phyloP scores from a whole-genome alignment of 2,329 filamentous ascomycete genomes.

The Colletotrichum sp. region DNA sequence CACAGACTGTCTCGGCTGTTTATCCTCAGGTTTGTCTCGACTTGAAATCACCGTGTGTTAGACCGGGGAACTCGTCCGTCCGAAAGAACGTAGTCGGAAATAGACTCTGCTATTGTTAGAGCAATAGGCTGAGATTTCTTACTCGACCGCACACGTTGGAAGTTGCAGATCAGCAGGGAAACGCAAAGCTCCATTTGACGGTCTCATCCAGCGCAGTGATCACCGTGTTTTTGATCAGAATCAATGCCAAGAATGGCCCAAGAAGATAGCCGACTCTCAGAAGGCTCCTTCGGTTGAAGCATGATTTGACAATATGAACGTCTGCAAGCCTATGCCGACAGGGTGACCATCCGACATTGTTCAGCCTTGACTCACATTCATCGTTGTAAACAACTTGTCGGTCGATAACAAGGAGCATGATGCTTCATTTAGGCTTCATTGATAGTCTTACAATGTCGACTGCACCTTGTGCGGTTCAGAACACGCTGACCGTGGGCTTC shows the following conservation, averaged over 20 bases:
- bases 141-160: neutral
- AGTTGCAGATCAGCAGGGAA: neutral
- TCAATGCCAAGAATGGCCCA: neutral
- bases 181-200: too few relatives aligned
- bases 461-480: neutral
- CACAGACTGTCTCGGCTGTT: neutral
- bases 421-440: neutral
- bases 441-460: neutral
- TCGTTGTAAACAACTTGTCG: neutral
- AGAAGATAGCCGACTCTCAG: neutral
- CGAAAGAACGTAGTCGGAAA: neutral
- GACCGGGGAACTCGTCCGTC: neutral
- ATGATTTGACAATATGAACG: neutral
- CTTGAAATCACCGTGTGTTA: neutral
- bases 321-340: neutral
- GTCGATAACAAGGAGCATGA: neutral
- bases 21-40: neutral
- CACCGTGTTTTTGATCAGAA: too few relatives aligned
- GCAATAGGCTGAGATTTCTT: neutral
- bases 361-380: neutral
- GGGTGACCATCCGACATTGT: neutral
- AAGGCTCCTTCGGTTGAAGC: neutral
- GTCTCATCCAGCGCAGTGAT: too few relatives aligned
- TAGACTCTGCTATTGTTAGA: neutral
- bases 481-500: neutral